phyloP scores from a whole-genome alignment of 805 yeast species.

The Candida mattraensis region DNA sequence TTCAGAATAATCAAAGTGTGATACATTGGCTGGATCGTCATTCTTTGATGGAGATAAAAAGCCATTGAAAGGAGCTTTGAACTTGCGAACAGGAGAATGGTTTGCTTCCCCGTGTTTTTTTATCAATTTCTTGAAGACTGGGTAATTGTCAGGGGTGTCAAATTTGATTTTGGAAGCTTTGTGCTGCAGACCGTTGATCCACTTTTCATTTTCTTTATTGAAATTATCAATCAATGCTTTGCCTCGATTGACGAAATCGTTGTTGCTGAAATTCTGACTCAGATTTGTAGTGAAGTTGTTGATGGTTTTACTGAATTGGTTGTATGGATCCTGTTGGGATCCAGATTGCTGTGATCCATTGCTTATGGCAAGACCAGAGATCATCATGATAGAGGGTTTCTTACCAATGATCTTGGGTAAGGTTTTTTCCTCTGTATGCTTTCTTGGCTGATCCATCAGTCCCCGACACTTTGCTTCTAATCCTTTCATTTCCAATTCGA shows the following conservation, averaged over 20 bases:
- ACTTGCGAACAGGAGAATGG: conserved; percentile 3
- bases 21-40: conserved; percentile 1
- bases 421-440: conserved; percentile 1
- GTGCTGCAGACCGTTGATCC: conserved; percentile 19
- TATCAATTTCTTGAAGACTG: conserved; percentile 11
- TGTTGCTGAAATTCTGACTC: conserved; percentile 23
- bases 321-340: conserved; percentile 1
- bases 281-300: conserved; percentile 26
- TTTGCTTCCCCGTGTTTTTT: conserved; percentile 2
- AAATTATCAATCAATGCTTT: conserved; percentile 27
- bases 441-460: conserved; percentile 4
- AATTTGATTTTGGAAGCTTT: conserved; percentile 15
- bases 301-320: conserved; percentile 19
- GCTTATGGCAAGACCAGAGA: conserved; percentile 4
- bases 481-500: conserved; percentile 38
- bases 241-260: conserved; percentile 27
- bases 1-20: conserved; percentile 20
- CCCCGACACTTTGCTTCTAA: conserved; percentile 35
- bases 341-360: neutral
- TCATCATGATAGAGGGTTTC: conserved; percentile 11
- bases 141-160: conserved; percentile 8
- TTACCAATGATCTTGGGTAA: conserved; percentile 4
- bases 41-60: conserved; percentile 13
- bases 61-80: conserved; percentile 4
- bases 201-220: conserved; percentile 26